A percentile compares a stretch with the other conserved stretches of the same genome.
phyloP scores from a whole-genome alignment of 2,329 filamentous ascomycete species.

The Neonectria hederae region DNA sequence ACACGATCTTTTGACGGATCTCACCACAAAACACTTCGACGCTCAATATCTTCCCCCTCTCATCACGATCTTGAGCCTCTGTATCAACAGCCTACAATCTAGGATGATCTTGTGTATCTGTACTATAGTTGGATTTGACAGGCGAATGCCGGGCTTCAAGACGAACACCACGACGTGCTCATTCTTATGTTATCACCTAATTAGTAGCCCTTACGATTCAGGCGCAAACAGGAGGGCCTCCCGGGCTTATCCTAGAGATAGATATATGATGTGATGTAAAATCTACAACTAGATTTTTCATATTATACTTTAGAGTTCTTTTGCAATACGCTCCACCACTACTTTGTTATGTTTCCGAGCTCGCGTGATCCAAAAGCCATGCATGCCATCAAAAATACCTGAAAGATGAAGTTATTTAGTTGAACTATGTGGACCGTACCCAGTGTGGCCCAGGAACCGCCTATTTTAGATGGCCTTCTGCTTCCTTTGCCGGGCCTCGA shows the following conservation, averaged over 20 bases:
- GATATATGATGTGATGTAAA: slow-evolving; percentile 35
- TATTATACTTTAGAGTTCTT: not conserved
- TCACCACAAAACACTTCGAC: slow-evolving; percentile 13
- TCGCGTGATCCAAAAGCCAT: not conserved
- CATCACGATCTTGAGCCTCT: slow-evolving; percentile 17
- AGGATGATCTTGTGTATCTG: slow-evolving; percentile 29
- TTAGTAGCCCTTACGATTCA: slow-evolving; percentile 23
- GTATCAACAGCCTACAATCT: slow-evolving; percentile 26
- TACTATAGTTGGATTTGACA: slow-evolving; percentile 35
- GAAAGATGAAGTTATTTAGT: not conserved
- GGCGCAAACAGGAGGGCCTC: slow-evolving; percentile 18
- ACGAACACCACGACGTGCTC: slow-evolving; percentile 32
- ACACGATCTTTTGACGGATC: slow-evolving; percentile 33
- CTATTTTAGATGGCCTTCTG: slow-evolving; percentile 20
- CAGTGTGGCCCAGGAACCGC: not conserved
- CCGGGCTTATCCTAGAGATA: slow-evolving; percentile 26
- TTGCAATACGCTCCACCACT: not conserved
- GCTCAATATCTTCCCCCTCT: slow-evolving; percentile 8
- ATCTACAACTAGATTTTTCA: slow-evolving; percentile 26
- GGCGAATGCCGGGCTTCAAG: slow-evolving; percentile 20
- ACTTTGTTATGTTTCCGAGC: not conserved
- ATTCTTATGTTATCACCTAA: slow-evolving; percentile 42
- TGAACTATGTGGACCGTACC: not conserved
- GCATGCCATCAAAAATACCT: not conserved
- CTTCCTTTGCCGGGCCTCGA: slow-evolving; percentile 61